Percentiles rank a stretch among this genome's conserved stretches.
Conservation (phyloP, 305 asterid species). For the Fraxinus albicans region DNA sequence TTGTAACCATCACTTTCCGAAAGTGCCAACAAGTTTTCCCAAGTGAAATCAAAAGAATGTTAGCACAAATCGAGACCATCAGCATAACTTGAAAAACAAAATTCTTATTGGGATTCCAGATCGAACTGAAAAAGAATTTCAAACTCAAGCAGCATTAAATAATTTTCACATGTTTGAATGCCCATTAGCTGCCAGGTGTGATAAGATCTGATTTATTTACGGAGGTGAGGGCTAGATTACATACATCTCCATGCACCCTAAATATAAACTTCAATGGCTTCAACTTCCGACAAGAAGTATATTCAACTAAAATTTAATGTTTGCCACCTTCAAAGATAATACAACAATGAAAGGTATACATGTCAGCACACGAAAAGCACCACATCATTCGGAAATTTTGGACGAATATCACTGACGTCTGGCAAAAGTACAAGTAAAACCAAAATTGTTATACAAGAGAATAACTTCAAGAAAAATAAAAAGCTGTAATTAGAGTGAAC, state of each 20-base stretch:
- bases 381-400: background rate
- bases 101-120: background rate
- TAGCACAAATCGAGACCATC: background rate
- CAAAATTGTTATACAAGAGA: background rate
- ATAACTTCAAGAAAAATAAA: background rate
- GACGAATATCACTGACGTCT: background rate
- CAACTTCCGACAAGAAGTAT: background rate
- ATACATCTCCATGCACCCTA: background rate
- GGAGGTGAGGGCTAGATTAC: background rate
- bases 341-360: background rate
- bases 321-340: background rate
- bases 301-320: background rate
- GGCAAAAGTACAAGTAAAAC: background rate
- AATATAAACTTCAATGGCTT: background rate
- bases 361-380: background rate
- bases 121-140: background rate
- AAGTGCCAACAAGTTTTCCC: background rate
- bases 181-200: background rate
- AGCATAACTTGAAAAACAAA: background rate
- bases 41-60: background rate
- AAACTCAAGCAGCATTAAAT: background rate
- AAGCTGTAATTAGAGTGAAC: background rate
- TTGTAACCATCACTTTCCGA: background rate
- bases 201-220: background rate
- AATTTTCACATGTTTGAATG: background rate